A percentile compares a stretch with the other conserved stretches of the same genome.
Conservation (phyloP, 1,139 yeast species). For the Lodderomyces margitis region DNA sequence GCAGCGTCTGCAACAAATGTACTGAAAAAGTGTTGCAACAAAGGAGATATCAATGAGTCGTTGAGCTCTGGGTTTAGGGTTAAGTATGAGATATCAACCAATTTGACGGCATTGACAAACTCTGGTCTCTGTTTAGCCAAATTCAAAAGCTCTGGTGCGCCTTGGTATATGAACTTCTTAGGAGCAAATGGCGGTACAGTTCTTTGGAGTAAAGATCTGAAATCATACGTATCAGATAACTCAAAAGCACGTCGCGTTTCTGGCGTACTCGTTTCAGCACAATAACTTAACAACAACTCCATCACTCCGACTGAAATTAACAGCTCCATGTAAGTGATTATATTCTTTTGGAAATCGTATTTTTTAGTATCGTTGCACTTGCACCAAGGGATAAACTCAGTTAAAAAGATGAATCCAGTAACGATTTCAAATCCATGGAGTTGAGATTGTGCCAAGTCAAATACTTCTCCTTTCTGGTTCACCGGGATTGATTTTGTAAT, state of each 20-base stretch:
- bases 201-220: slow-evolving; percentile 64
- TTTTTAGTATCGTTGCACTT: slow-evolving; percentile 39
- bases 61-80: slow-evolving; percentile 24
- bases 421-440: slow-evolving; percentile 52
- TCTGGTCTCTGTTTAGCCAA: slow-evolving; percentile 23
- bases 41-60: slow-evolving; percentile 36
- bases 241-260: slow-evolving; percentile 33
- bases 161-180: slow-evolving; percentile 30
- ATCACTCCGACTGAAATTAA: slow-evolving; percentile 63
- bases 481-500: slow-evolving; percentile 18
- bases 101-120: slow-evolving; percentile 23
- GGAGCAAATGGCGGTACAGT: slow-evolving; percentile 59
- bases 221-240: slow-evolving; percentile 55
- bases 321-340: slow-evolving; percentile 38
- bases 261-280: slow-evolving; percentile 60
- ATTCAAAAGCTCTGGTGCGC: slow-evolving; percentile 25
- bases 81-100: slow-evolving; percentile 22
- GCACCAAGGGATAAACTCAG: slow-evolving; percentile 72
- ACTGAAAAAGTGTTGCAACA: slow-evolving; percentile 55
- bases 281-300: slow-evolving; percentile 69
- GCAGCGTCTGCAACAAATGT: slow-evolving; percentile 72
- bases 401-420: slow-evolving; percentile 55
- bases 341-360: slow-evolving; percentile 51
- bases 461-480: background rate
- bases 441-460: slow-evolving; percentile 48